Base-by-base conservation (phyloP, 129 eudicot genomes). In the Smallanthus sonchifolius region DNA sequence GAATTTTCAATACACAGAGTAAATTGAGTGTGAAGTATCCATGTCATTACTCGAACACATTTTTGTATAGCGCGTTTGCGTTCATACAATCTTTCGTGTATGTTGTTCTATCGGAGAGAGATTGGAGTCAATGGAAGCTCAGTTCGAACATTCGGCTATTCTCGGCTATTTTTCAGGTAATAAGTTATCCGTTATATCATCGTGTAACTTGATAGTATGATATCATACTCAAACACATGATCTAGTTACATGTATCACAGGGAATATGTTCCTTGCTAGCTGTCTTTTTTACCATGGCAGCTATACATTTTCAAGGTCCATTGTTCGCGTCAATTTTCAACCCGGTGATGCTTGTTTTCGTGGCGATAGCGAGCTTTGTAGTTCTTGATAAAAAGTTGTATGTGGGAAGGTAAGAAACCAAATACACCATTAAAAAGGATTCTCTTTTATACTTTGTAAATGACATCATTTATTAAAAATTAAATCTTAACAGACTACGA, bases 391-490 rank as follows among this genome's bases (percentile, higher is more conserved):
- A 88, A 72, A 76, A 84, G 70, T 49, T 88, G 24, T 79, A 84
- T 65, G 30, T 91, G 11, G 91, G 95, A 88, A 91, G 85, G 97
- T 91, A 85, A 76, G 77, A 57, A 10, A 30, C 32, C 8, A 42
- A 20, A 11, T 43, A 59, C 35, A 56, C n/a, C n/a, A n/a, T n/a
- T n/a, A n/a, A n/a, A n/a, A 45, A 4, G 9, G 2, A 14, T n/a
- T n/a, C 15, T 4, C 36, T 13, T 2, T 30, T 48, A 48, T 4
- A 51, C 30, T 6, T 10, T 28, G 4, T 24, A 2, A 8, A 56
- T n/a, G 20, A 2, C 2, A 0, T 59, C 2, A 13, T 73, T 10
- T 3, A 32, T 16, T 37, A 13, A n/a, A n/a, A n/a, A n/a, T n/a
- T n/a, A n/a, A n/a, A n/a, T n/a, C n/a, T n/a, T n/a, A n/a, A n/a